These are phyloP conservation scores for Auricularia auricula-judae DNA, from an alignment of 768 basidiomycete genomes.

Conservation along the genomic window DNA sequence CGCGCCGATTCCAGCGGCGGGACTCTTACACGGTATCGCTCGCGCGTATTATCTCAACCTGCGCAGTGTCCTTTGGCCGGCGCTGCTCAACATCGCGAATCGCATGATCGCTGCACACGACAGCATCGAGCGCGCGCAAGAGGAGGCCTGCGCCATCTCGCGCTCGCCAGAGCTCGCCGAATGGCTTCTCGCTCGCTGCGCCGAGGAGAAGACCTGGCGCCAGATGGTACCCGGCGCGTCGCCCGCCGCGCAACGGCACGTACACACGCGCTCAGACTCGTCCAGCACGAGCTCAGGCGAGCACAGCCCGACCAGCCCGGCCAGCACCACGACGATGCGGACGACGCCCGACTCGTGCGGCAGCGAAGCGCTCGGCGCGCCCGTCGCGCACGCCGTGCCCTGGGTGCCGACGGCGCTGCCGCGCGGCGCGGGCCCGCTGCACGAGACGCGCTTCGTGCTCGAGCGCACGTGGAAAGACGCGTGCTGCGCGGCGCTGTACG, in stretches of 20 bases:
- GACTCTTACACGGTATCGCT: slow-evolving; percentile 19
- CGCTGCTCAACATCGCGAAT: slow-evolving; percentile 59
- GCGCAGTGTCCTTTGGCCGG: slow-evolving; percentile 46
- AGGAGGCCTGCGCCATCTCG: background rate
- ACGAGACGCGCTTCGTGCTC: background rate
- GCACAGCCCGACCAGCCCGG: background rate
- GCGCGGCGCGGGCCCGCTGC: background rate
- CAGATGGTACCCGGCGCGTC: background rate
- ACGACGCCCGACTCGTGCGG: background rate
- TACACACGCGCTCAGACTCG: background rate
- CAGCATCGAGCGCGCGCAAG: background rate
- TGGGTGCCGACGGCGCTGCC: background rate
- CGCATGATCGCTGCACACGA: slow-evolving; percentile 51
- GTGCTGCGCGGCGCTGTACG: background rate
- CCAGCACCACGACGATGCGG: background rate
- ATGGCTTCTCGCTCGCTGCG: background rate
- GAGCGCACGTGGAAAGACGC: background rate
- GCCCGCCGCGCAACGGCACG: background rate
- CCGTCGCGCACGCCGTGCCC: background rate
- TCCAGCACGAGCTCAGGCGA: background rate
- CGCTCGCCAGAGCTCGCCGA: background rate
- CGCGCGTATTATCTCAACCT: slow-evolving; percentile 45
- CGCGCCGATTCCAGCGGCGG: slow-evolving; percentile 26
- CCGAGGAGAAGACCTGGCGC: background rate
- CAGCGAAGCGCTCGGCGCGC: background rate